A percentile compares a stretch with the other conserved stretches of the same genome.
phyloP scores from a whole-genome alignment of 2,329 filamentous ascomycete species.

The Emergomyces pasteurianus region DNA sequence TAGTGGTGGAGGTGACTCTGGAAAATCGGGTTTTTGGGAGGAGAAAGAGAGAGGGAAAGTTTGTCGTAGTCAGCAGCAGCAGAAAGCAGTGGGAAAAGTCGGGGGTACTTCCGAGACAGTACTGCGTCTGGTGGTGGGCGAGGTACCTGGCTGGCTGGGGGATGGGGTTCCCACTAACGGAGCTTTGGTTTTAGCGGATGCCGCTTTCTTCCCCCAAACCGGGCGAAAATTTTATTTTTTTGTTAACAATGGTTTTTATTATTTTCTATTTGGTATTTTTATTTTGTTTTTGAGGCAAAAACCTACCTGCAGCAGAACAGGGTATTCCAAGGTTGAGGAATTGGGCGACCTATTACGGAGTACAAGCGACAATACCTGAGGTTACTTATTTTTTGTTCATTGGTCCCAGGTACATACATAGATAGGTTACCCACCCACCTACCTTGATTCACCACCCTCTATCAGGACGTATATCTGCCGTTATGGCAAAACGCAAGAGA shows the following conservation, averaged over 20 bases:
- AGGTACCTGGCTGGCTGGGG: not conserved
- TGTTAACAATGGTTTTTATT: no score
- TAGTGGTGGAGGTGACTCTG: not conserved
- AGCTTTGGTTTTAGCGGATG: slow-evolving; percentile 4
- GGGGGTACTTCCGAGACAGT: not conserved
- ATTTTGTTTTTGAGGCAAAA: not conserved
- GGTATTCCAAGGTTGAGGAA: no score
- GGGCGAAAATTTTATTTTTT: not conserved
- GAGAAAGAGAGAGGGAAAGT: not conserved
- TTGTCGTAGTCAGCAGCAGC: not conserved
- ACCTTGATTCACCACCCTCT: not conserved
- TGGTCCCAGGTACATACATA: not conserved
- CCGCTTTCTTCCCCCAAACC: not conserved
- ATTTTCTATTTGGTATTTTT: not conserved
- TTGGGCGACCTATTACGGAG: no score
- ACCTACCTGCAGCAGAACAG: not conserved
- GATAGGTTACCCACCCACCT: no score
- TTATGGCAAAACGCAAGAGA: slow-evolving; percentile 38
- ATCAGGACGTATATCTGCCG: not conserved
- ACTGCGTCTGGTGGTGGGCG: not conserved
- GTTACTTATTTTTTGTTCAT: not conserved
- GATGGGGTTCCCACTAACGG: not conserved
- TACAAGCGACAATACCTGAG: not conserved
- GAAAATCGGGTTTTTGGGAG: not conserved
- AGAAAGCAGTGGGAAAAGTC: not conserved